Base-by-base conservation (phyloP, 768 basidiomycete genomes). In the Leccinum disarticulatum region DNA sequence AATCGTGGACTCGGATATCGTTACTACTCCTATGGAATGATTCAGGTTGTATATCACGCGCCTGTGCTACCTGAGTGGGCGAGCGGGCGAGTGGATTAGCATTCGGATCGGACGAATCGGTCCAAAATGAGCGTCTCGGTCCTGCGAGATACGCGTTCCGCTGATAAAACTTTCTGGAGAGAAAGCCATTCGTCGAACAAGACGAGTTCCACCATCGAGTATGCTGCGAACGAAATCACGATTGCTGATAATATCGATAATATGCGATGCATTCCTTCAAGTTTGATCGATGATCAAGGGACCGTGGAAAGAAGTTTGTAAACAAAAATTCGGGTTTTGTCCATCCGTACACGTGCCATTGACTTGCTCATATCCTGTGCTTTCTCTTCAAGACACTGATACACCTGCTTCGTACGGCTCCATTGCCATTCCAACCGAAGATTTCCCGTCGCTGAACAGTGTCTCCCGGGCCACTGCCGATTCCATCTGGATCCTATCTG, bases 91-190 rank as follows among this genome's bases (percentile, higher is more conserved):
- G 75, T 1, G 89, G 89, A 67, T 89, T 91, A 0, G 80, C 86
- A 22, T 77, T 79, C 1, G 83, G 80, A 1, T 25, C 25, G 25
- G 72, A 66, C 28, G 78, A 77, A 63, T 86, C 73, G 35, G 83
- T 77, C 92, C 92, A 93, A 70, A 89, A 90, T 0, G 91, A 89
- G 27, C 75, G 80, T 0, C 88, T 90, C 0, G 78, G 64, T 88
- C 84, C 1, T 75, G 59, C 0, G 83, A 0, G 91, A 91, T 1
- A 83, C 13, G 52, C 53, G 50, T 5, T 53, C 49, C 17, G 48
- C n/a, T 0, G 57, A 56, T 17, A 70, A 57, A 8, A 50, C 11
- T 3, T 55, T 35, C 35, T 59, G 61, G 22, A 60, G 60, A 51
- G 43, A 54, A 31, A 27, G 14, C 51, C 58, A 54, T 27, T 47